Evolutionary conservation across 2,329 filamentous ascomycete genomes (phyloP), one percentile per base, ranked within the genome.

Genomic region (Clarireedia homoeocarpa): DNA sequence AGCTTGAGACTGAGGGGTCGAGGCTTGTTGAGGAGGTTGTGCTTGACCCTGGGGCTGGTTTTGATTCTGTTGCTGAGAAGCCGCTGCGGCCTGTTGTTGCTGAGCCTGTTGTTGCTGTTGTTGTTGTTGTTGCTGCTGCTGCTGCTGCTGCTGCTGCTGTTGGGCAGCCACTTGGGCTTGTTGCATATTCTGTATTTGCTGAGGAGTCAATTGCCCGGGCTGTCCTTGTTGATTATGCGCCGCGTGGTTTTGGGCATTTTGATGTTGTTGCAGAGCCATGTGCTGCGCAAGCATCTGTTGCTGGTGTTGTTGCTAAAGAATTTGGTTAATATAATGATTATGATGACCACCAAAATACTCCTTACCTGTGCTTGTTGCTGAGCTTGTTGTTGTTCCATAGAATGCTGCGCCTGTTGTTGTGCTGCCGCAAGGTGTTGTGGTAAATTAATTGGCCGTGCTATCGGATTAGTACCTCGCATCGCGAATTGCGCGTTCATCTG

Each of bases 401-500:
- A 69, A 15, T 65, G 63, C 40, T 69, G 74, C 54, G 72, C 70
- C 49, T 72, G 71, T 20, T 66, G 65, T 48, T 72, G 70, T 45
- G 71, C 65, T 52, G 71, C 71, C 50, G 73, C 73, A 34, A 78
- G 66, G 65, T 76, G 74, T 48, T 71, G 71, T 23, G 74, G 73
- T 39, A 76, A 65, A 64, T 73, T 71, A 61, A 79, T 75, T 54
- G 75, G 74, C 51, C 71, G 69, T 47, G 75, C 70, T 57, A 74
- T 70, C 20, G 65, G 64, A 48, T 63, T 61, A 52, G 72, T 71
- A 59, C 79, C 72, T 63, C 82, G 74, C 46, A 77, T 76, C 47
- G 77, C 72, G 36, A 80, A 69, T 63, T 82, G 80, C 57, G 79
- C 77, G 70, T 45, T 45, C 42, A 45, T 45, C 62, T 81, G 79